Evolutionary conservation across 176 grass and related monocot genomes (phyloP).

Genomic region (Lolium rigidum): DNA sequence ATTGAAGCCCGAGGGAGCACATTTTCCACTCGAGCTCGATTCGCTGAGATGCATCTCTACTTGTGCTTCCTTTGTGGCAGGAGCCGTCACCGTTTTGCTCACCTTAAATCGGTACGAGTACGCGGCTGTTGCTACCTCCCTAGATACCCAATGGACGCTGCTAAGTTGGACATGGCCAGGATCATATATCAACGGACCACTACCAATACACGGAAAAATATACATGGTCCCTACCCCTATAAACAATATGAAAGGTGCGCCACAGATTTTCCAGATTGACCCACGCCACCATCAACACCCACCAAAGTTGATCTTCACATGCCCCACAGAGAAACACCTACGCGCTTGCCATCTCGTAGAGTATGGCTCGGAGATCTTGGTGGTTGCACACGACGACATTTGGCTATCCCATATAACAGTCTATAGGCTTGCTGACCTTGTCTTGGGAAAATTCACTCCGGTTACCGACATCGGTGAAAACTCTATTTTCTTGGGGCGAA

Average conservation of each 20-base stretch:
- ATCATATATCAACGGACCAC: not conserved
- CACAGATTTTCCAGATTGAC: not conserved
- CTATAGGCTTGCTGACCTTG: conserved; percentile 23
- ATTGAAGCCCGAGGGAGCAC: not conserved
- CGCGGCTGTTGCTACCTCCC: not conserved
- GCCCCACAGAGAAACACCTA: not conserved
- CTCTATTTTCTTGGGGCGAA: not conserved
- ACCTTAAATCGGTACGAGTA: not conserved
- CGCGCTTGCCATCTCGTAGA: not conserved
- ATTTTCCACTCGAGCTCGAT: not conserved
- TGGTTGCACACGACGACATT: too few species aligned
- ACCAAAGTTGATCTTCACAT: not conserved
- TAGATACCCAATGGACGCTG: not conserved
- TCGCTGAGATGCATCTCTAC: not conserved
- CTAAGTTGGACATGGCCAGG: not conserved
- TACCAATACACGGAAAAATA: not conserved
- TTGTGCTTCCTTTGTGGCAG: not conserved
- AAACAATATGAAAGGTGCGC: not conserved
- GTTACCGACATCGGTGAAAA: conserved; percentile 5
- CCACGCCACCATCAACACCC: not conserved
- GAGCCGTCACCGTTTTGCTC: not conserved
- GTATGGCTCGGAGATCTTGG: too few species aligned
- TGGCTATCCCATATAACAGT: not conserved
- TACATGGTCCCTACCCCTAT: not conserved
- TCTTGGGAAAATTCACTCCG: conserved; percentile 20